Conservation (phyloP, 306 rosid genomes). For the Acacia melanoxylon region DNA sequence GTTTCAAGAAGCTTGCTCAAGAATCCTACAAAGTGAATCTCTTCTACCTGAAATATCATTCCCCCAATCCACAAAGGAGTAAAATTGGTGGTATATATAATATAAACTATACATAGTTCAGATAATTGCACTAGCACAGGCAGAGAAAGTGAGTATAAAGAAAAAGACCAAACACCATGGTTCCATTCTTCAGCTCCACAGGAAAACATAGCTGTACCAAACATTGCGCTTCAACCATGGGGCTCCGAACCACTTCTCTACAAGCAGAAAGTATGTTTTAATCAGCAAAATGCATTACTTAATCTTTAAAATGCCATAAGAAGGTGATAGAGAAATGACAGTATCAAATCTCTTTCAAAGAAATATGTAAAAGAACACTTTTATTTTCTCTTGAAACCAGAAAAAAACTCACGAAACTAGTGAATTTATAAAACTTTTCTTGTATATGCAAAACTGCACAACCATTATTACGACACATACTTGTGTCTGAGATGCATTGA, state of each 20-base stretch:
- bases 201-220: constrained; percentile 93
- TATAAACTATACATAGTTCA: constrained; percentile 14
- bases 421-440: constrained; percentile 11
- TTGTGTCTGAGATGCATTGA: constrained; percentile 27
- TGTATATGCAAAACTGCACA: constrained; percentile 1
- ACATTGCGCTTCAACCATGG: constrained; percentile 98
- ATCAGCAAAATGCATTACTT: constrained; percentile 38
- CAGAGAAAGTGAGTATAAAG: constrained; percentile 3
- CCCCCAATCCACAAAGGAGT: constrained; percentile 20
- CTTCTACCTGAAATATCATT: constrained; percentile 74
- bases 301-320: constrained; percentile 29
- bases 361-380: constrained; percentile 6
- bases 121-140: constrained; percentile 18
- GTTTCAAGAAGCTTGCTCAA: constrained; percentile 95
- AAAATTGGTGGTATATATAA: constrained; percentile 26
- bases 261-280: constrained; percentile 38
- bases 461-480: constrained; percentile 4
- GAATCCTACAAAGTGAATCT: constrained; percentile 84
- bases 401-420: background rate
- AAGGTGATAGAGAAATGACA: constrained; percentile 25
- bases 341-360: constrained; percentile 26
- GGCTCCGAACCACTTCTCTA: constrained; percentile 90
- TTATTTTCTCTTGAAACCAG: background rate
- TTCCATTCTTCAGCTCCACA: constrained; percentile 82
- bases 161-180: constrained; percentile 56